These are phyloP conservation scores for Geotrichum candidum DNA, from an alignment of 1,139 yeast genomes.

Conservation along the genomic window DNA sequence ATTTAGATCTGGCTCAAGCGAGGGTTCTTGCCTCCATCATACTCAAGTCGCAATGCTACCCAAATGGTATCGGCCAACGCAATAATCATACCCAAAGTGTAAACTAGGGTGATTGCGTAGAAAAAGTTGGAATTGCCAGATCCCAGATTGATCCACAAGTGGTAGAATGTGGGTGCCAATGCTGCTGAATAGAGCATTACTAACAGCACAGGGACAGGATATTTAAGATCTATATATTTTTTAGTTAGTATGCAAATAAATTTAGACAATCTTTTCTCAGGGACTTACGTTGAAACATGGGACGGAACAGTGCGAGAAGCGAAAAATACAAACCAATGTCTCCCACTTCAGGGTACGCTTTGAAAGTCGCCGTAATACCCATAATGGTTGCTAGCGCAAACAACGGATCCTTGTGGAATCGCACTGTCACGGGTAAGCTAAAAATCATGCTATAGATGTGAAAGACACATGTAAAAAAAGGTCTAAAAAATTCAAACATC, in stretches of 20 bases:
- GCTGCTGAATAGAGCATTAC: constrained; percentile 47
- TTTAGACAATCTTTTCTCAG: constrained; percentile 6
- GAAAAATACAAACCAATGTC: constrained; percentile 70
- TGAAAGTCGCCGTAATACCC: constrained; percentile 67
- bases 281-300: constrained; percentile 29
- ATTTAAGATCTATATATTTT: constrained; percentile 39
- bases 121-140: constrained; percentile 95
- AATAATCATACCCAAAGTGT: constrained; percentile 65
- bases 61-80: constrained; percentile 73
- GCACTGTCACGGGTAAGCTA: constrained; percentile 64
- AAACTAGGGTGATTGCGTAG: constrained; percentile 84
- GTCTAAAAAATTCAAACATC: constrained; percentile 82
- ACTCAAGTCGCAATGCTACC: constrained; percentile 71
- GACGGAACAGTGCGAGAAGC: constrained; percentile 52
- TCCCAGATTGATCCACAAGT: constrained; percentile 90
- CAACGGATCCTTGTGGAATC: constrained; percentile 52
- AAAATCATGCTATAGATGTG: constrained; percentile 67
- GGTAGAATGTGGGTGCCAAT: constrained; percentile 83
- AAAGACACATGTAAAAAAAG: constrained; percentile 79
- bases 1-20: constrained; percentile 14
- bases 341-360: constrained; percentile 83
- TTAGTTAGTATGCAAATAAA: constrained; percentile 19
- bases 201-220: constrained; percentile 41
- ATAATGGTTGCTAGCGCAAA: constrained; percentile 58
- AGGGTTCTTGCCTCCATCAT: constrained; percentile 42